Percentiles rank a stretch among this genome's conserved stretches.
phyloP scores from a whole-genome alignment of 805 yeast species.

The Ogataea methylovora region DNA sequence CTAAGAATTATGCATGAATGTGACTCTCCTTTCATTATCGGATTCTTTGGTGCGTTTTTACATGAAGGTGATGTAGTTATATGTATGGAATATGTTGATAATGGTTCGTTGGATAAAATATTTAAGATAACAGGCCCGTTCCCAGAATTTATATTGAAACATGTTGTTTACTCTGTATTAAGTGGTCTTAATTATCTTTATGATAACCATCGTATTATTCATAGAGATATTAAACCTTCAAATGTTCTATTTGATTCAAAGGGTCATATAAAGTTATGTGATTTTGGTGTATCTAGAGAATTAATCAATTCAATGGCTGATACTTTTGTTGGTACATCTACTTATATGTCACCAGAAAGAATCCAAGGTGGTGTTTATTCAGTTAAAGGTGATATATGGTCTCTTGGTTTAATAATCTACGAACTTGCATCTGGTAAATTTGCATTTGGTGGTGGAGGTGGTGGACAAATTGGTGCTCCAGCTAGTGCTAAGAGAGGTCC shows the following conservation, averaged over 20 bases:
- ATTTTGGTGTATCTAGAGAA: conserved; percentile 93
- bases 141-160: conserved; percentile 62
- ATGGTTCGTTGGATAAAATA: conserved; percentile 85
- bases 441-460: conserved; percentile 61
- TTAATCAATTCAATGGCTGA: conserved; percentile 91
- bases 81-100: conserved; percentile 94
- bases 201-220: conserved; percentile 80
- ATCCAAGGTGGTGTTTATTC: conserved; percentile 93
- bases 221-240: conserved; percentile 93
- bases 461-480: conserved; percentile 24
- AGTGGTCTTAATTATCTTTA: conserved; percentile 79
- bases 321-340: conserved; percentile 96
- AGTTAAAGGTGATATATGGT: conserved; percentile 97
- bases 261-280: conserved; percentile 89
- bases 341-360: conserved; percentile 96
- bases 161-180: conserved; percentile 68
- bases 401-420: conserved; percentile 81
- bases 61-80: conserved; percentile 71
- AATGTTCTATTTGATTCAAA: conserved; percentile 81
- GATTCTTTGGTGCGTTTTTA: conserved; percentile 86
- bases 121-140: conserved; percentile 53
- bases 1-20: conserved; percentile 88
- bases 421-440: conserved; percentile 83
- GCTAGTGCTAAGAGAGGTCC: conserved; percentile 34
- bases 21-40: conserved; percentile 72